These are phyloP conservation scores for Skeletonema marinoi DNA, from an alignment of 108 stramenopile species.

Conservation along the genomic window DNA sequence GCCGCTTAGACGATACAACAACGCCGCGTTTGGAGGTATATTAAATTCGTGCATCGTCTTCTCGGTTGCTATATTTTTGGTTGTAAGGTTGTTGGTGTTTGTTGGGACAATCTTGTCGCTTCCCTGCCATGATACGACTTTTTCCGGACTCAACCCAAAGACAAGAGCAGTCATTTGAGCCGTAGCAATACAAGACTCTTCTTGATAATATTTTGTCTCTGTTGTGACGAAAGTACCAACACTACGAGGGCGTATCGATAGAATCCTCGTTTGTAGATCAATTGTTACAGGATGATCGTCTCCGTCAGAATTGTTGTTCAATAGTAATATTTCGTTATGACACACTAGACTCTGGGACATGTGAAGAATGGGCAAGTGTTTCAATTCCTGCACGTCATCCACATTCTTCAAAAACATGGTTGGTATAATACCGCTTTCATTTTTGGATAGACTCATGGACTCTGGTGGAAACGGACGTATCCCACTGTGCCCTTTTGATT, in stretches of 20 bases:
- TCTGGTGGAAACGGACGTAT: constrained; percentile 79
- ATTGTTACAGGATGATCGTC: constrained; percentile 22
- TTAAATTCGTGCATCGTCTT: constrained; percentile 17
- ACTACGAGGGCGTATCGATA: constrained; percentile 61
- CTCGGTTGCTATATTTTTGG: constrained; percentile 29
- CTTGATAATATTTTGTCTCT: constrained; percentile 38
- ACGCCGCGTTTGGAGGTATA: constrained; percentile 69
- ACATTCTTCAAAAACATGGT: constrained; percentile 24
- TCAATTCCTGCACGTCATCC: constrained; percentile 9
- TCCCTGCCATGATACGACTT: constrained; percentile 42
- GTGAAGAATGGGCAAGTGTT: constrained; percentile 65
- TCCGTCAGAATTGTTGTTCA: background rate
- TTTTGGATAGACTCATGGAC: constrained; percentile 26
- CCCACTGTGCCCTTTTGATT: constrained; percentile 7
- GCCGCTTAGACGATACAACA: constrained; percentile 87
- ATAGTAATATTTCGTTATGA: constrained; percentile 23
- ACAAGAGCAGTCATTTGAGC: constrained; percentile 68
- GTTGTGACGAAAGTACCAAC: constrained; percentile 82
- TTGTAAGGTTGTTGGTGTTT: background rate
- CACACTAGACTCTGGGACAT: constrained; percentile 66
- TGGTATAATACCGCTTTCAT: constrained; percentile 40
- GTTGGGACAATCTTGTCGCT: background rate
- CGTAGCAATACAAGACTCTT: constrained; percentile 42
- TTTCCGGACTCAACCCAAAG: constrained; percentile 48
- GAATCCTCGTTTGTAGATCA: constrained; percentile 20